Evolutionary conservation across 371 early-diverging fungal genomes (phyloP).

Genomic region (Ordospora pajunii): DNA sequence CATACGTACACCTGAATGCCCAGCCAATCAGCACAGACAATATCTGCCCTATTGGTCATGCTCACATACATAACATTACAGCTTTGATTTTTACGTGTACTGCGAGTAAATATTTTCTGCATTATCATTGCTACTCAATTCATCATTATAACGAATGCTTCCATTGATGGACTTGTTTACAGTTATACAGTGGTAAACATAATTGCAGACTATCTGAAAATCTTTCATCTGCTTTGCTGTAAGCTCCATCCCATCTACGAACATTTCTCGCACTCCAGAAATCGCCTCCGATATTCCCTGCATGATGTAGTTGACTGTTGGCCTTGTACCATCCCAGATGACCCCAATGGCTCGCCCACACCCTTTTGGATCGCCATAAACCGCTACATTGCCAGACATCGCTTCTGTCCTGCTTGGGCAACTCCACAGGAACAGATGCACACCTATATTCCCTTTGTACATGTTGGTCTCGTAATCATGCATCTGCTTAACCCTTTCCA

Average conservation of each 20-base stretch:
- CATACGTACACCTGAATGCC: no score
- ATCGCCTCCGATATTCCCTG: conserved; percentile 45
- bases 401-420: conserved; percentile 16
- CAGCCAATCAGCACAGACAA: no score
- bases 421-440: conserved; percentile 47
- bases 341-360: conserved; percentile 51
- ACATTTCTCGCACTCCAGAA: conserved; percentile 28
- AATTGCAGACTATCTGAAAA: conserved; percentile 10
- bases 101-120: no score
- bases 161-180: conserved; percentile 6
- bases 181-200: conserved; percentile 29
- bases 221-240: background rate
- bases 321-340: conserved; percentile 46
- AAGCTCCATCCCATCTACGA: conserved; percentile 15
- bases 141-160: no score
- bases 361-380: conserved; percentile 15
- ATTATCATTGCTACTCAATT: no score
- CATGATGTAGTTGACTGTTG: conserved; percentile 43
- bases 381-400: background rate
- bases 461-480: no score
- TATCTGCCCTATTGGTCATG: no score
- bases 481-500: no score
- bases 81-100: no score
- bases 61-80: no score
- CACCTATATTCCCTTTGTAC: conserved; percentile 47